Base-by-base conservation (phyloP, 768 basidiomycete genomes). In the Cyclocybe cylindracea region DNA sequence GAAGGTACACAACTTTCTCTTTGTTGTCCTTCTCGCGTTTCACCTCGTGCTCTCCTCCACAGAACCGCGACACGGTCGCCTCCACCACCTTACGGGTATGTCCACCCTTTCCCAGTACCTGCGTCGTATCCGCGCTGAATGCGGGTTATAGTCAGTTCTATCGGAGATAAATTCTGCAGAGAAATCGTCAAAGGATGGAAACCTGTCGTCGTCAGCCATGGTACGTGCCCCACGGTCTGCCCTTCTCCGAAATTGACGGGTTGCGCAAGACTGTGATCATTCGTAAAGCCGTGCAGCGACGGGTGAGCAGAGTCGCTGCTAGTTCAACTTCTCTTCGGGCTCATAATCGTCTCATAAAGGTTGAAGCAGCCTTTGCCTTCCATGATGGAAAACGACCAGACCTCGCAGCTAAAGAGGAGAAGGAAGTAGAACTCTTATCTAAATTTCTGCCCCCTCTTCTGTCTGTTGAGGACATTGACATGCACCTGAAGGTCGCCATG, bases 121-220 rank as follows among this genome's bases (percentile, higher is more conserved):
- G 7, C 11, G 29, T 33, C 45, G n/a, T n/a, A 13, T 37, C 5
- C 43, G 39, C 52, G n/a, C 45, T 34, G 18, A 40, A 50, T 18
- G 33, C 5, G 16, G 16, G 16, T 18, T 36, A 13, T 54, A 89
- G 87, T 84, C 85, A 19, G 77, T 87, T 32, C 73, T 90, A 13
- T 76, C 88, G 8, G 88, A 90, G 51, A 75, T 90, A 2, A 82
- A 89, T 56, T 75, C 79, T 7, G 76, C 82, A 34, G 87, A 89
- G 68, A 90, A 90, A 66, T 63, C 65, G 6, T 66, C 77, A 24
- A 70, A 72, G 39, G 60, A 62, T 11, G 70, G 72, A 29, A 24
- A 24, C 5, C 58, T 84, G 9, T 56, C 77, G n/a, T 70, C 80
- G 5, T 72, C 84, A 5, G 68, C 70, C 34, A 76, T 87, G 38